Base-by-base conservation (phyloP, 148 eudicot genomes). In the Rhododendron vialii region DNA sequence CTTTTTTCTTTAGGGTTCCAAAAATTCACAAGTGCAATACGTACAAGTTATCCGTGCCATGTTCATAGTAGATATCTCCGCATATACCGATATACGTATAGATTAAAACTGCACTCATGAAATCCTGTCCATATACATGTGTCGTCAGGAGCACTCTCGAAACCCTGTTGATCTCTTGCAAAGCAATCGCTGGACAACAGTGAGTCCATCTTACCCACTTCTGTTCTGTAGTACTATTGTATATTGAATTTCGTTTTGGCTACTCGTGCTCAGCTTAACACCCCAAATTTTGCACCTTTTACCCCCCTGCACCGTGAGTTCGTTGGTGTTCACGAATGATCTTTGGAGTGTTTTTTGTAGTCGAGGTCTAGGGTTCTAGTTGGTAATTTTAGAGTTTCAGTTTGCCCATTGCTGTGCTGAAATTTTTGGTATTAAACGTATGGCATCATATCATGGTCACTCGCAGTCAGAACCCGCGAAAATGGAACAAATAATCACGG, bases 401-500 rank as follows among this genome's bases (percentile, higher is more conserved):
- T 57, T 43, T 20, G 22, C 41, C 33, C 20, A 33, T 33, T 71
- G 18, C 35, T n/a, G 74, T 61, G 20, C 12, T 45, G 59, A 26
- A 86, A 33, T 59, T 80, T 84, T 38, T 38, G 26, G 43, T 30
- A 15, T 65, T n/a, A 77, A 36, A 26, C 89, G 45, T 65, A 94
- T 95, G 97, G 93, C 98, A 74, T 91, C 94, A 78, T 80, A 87
- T 91, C 92, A 89, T 53, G 95, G 95, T 17, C 90, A 89, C 86
- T 87, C 87, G 85, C 95, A 96, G 61, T 86, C 94, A 0, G 98
- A 96, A 74, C 93, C 93, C 50, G 96, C 96, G 2, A 95, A 92
- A 82, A 92, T 91, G 91, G 99, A 95, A 87, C 99, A 96, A 82
- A 94, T 96, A 81, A 92, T 96, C 80, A 95, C 98, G 28, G 97